Conservation (phyloP, 805 yeast species). For the Wickerhamomyces rabaulensis region DNA sequence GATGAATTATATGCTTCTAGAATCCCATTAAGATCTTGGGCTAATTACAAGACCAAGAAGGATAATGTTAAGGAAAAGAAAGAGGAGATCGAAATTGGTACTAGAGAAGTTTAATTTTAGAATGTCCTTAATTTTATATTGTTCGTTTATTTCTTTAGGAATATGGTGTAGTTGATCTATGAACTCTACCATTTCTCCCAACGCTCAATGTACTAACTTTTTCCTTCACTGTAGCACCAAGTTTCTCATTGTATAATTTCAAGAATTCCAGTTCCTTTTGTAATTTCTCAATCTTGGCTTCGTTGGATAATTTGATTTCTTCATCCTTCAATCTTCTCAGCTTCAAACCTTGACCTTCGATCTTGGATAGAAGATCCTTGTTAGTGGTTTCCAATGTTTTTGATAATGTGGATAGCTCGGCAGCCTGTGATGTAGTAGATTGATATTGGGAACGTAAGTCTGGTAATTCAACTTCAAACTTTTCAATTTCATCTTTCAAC, state of each 20-base stretch:
- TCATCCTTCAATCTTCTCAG: constrained; percentile 18
- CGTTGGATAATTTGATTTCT: constrained; percentile 3
- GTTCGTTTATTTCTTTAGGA: not conserved
- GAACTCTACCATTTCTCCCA: constrained; percentile 25
- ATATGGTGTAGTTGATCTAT: constrained; percentile 25
- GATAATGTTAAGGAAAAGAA: too few species aligned
- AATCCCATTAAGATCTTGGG: too few species aligned
- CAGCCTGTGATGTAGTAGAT: constrained; percentile 40
- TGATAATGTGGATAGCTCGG: constrained; percentile 31
- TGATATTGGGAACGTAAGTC: constrained; percentile 39
- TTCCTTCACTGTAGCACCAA: constrained; percentile 18
- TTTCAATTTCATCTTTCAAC: constrained; percentile 23
- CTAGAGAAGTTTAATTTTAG: too few species aligned
- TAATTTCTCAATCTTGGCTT: constrained; percentile 6
- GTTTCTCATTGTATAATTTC: constrained; percentile 10
- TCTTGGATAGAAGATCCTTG: constrained; percentile 24
- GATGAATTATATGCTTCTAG: too few species aligned
- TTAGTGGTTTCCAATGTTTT: constrained; percentile 20
- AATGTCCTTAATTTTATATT: too few species aligned
- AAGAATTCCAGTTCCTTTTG: constrained; percentile 14
- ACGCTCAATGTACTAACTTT: constrained; percentile 15
- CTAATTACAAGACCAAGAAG: too few species aligned
- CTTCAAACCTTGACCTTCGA: constrained; percentile 30
- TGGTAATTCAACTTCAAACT: not conserved
- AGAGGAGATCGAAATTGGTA: too few species aligned